Conservation (phyloP, 2,329 filamentous ascomycete species). For the Colletotrichum sidae region DNA sequence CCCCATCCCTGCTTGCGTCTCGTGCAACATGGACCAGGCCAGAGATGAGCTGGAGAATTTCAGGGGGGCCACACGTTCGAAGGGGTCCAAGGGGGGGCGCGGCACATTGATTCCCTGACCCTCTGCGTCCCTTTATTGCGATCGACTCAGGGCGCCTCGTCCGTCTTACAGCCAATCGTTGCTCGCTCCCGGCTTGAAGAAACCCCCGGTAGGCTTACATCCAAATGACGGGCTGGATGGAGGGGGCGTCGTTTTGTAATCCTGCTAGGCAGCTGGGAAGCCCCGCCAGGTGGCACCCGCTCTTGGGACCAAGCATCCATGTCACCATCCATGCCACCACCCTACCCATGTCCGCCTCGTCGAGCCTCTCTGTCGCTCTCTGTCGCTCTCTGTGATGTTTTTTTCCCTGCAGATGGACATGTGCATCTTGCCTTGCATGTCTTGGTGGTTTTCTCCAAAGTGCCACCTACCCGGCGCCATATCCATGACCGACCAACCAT, state of each 20-base stretch:
- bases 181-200: background rate
- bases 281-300: constrained; percentile 21
- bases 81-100: constrained; percentile 28
- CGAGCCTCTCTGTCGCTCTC: constrained; percentile 11
- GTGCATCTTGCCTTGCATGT: constrained; percentile 37
- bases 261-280: constrained; percentile 16
- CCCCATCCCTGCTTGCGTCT: constrained; percentile 34
- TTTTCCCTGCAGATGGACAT: constrained; percentile 30
- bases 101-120: background rate
- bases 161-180: constrained; percentile 13
- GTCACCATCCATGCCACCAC: background rate
- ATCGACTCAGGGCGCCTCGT: constrained; percentile 16
- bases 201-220: constrained; percentile 14
- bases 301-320: constrained; percentile 25
- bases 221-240: constrained; percentile 15
- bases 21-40: constrained; percentile 24
- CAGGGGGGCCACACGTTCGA: constrained; percentile 13
- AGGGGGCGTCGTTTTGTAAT: constrained; percentile 15
- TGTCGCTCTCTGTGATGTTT: background rate
- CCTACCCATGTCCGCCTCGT: background rate
- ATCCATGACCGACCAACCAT: constrained; percentile 13
- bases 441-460: constrained; percentile 36
- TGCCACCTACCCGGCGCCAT: constrained; percentile 25
- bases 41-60: constrained; percentile 12
- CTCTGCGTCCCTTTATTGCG: constrained; percentile 27